Evolutionary conservation across 345 rosid genomes (phyloP).

Genomic region (Gossypium ekmanianum): DNA sequence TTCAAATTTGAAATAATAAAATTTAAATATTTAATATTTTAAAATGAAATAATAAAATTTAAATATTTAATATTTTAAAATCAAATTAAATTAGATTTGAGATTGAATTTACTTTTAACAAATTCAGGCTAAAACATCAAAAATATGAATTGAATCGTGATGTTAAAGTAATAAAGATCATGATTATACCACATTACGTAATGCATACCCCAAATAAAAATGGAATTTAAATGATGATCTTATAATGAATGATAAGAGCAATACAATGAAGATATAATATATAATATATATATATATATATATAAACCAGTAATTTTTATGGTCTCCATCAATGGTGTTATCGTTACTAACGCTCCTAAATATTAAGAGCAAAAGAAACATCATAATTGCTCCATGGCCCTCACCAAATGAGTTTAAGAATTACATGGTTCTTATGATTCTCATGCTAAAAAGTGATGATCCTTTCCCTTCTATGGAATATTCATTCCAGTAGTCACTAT

Average conservation of each 20-base stretch:
- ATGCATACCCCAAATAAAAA: neutral
- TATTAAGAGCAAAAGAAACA: neutral
- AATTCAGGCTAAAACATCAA: too few species aligned
- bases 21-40: too few species aligned
- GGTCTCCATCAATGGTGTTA: conserved; percentile 6
- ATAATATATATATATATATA: too few species aligned
- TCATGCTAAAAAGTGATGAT: neutral
- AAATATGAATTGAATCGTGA: neutral
- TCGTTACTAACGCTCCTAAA: neutral
- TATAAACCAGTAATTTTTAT: neutral
- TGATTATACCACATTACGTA: neutral
- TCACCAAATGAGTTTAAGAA: neutral
- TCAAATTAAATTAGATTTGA: too few species aligned
- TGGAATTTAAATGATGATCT: neutral
- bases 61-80: too few species aligned
- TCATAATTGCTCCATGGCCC: neutral
- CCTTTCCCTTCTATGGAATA: neutral
- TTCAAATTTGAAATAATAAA: too few species aligned
- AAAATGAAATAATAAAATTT: too few species aligned
- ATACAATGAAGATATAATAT: neutral
- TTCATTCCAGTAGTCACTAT: neutral
- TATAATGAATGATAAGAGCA: neutral
- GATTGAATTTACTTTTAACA: too few species aligned
- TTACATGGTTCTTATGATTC: neutral
- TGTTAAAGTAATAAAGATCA: neutral